Base-by-base conservation (phyloP, 2,329 filamentous ascomycete genomes). In the Sclerotinia nivalis region DNA sequence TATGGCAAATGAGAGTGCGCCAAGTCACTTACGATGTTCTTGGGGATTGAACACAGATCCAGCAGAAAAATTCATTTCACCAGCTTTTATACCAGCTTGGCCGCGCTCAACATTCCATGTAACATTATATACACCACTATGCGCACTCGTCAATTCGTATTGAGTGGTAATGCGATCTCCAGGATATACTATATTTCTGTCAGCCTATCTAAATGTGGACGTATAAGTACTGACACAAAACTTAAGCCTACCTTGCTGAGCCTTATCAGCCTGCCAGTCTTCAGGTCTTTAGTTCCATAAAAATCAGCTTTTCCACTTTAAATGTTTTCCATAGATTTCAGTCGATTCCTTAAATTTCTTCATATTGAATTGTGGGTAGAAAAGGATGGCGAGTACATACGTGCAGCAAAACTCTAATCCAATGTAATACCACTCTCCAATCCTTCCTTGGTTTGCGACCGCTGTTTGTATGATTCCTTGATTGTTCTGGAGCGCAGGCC, bases 391-490 rank as follows among this genome's bases (percentile, higher is more conserved):
- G 22, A 40, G 28, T 13, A 67, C 65, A 52, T 64, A 64, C 61
- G 22, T 40, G 31, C 61, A 64, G 49, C 61, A 64, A 49, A 59
- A 67, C 28, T 59, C 54, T 1, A 67, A 50, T 15, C 65, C 65
- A 58, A 67, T 59, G 15, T 47, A 67, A 43, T 31, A 67, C 65
- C 65, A 67, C 22, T 60, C 65, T 45, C 52, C 54, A 28, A 67
- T 45, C 1, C 13, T 13, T 49, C 65, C 65, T 60, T 67, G 50
- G 15, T 67, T 67, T 47, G 40, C 43, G 3, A 67, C 52, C 3
- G n/a, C 37, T 3, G 54, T 59, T 37, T 60, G 65, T 5, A 67
- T 47, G 1, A 67, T 67, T 1, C 43, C 54, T 25, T 59, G 15
- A 9, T 59, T 67, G 10, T 59, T 67, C 7, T 67, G 65, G 13